phyloP scores from a whole-genome alignment of 441 rosid species.

The Pelargonium citronellum region DNA sequence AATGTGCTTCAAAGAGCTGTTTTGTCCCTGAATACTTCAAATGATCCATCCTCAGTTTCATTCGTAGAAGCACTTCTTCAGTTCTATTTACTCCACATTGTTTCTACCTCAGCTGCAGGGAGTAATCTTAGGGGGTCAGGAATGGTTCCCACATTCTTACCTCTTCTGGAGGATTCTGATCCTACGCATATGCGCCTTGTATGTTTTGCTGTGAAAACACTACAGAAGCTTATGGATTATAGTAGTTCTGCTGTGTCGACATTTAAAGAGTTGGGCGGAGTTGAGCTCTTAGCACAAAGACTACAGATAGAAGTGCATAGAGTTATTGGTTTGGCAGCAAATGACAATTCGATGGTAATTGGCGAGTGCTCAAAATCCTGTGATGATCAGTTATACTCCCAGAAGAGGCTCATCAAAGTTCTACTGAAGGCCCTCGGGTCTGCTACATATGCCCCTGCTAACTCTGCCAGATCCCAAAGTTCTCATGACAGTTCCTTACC shows the following conservation, averaged over 20 bases:
- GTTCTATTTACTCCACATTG: conserved; percentile 93
- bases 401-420: conserved; percentile 93
- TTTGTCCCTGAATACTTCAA: conserved; percentile 65
- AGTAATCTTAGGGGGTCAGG: conserved; percentile 78
- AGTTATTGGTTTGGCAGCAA: conserved; percentile 50
- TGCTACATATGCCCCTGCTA: conserved; percentile 84
- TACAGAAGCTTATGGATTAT: conserved; percentile 96
- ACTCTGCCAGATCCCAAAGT: conserved; percentile 57
- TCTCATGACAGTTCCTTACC: conserved; percentile 80
- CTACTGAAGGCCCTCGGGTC: conserved; percentile 93
- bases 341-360: conserved; percentile 47
- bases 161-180: conserved; percentile 86
- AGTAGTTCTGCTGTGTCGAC: conserved; percentile 87
- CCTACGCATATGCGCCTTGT: conserved; percentile 86
- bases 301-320: conserved; percentile 84
- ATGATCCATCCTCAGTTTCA: conserved; percentile 80
- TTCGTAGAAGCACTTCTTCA: conserved; percentile 97
- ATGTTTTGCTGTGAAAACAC: conserved; percentile 83
- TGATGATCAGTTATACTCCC: conserved; percentile 58
- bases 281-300: conserved; percentile 88
- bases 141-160: conserved; percentile 92
- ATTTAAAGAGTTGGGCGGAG: conserved; percentile 92
- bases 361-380: conserved; percentile 56
- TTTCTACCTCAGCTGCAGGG: conserved; percentile 66
- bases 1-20: conserved; percentile 98